These are phyloP conservation scores for Plasmodium malariae DNA, from an alignment of 169 alveolate genomes.

Conservation along the genomic window DNA sequence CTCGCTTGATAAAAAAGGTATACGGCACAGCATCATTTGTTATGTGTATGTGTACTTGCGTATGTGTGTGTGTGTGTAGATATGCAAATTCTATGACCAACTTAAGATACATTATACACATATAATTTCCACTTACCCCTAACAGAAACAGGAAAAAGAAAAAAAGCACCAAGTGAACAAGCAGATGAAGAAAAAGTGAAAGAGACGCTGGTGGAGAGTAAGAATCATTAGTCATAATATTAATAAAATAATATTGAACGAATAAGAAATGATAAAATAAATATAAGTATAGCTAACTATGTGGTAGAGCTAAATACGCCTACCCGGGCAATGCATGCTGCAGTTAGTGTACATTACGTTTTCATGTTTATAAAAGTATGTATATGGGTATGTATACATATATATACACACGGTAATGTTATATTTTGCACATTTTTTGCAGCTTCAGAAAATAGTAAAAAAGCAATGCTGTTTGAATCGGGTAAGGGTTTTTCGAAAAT, in stretches of 20 bases:
- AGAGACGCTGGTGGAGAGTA: not conserved
- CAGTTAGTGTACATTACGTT: too few species aligned
- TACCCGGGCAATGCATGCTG: too few species aligned
- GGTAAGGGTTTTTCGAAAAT: not conserved
- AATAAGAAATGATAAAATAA: not conserved
- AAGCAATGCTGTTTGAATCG: not conserved
- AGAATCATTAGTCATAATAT: not conserved
- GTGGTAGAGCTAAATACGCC: too few species aligned
- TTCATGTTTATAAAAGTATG: not conserved
- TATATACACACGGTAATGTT: not conserved
- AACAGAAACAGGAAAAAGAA: not conserved
- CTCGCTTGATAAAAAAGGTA: not conserved
- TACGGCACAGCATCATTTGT: too few species aligned
- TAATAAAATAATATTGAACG: not conserved
- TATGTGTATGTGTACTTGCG: too few species aligned
- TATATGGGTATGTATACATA: not conserved
- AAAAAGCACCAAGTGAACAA: not conserved
- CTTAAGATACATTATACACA: too few species aligned
- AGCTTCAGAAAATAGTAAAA: conserved; percentile 1
- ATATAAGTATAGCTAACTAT: not conserved
- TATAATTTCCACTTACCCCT: too few species aligned
- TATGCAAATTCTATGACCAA: too few species aligned
- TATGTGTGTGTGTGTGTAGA: too few species aligned
- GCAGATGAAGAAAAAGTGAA: not conserved
- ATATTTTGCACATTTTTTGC: too few species aligned